Percentiles rank a stretch among this genome's conserved stretches.
Evolutionary conservation across 371 early-diverging fungal species (phyloP).

Genomic region (Rhizopus microsporus): DNA sequence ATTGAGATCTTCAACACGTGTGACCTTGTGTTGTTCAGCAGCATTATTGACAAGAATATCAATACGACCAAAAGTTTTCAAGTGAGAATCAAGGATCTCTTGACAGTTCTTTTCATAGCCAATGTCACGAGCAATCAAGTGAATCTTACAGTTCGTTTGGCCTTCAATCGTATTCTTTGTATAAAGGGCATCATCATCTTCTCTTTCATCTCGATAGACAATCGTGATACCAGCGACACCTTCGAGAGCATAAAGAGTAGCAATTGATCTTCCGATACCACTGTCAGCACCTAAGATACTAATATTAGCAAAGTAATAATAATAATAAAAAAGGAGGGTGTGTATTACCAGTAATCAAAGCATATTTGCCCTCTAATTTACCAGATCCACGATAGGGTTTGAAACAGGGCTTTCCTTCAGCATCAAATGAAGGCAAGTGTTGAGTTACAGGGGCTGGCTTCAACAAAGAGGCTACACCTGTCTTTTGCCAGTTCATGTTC

Average conservation of each 20-base stretch:
- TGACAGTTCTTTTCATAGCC: slow-evolving; percentile 49
- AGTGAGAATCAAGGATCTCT: slow-evolving; percentile 44
- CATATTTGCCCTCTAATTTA: slow-evolving; percentile 44
- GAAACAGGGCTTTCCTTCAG: slow-evolving; percentile 42
- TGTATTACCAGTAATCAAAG: slow-evolving; percentile 43
- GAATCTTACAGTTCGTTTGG: slow-evolving; percentile 42
- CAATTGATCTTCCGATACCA: slow-evolving; percentile 52
- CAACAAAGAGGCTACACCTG: slow-evolving; percentile 47
- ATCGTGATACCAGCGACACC: slow-evolving; percentile 52
- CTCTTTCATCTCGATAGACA: slow-evolving; percentile 52
- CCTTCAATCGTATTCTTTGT: slow-evolving; percentile 49
- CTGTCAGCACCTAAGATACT: slow-evolving; percentile 41
- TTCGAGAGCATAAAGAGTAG: slow-evolving; percentile 50
- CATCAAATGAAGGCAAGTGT: slow-evolving; percentile 46
- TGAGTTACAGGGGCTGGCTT: slow-evolving; percentile 53
- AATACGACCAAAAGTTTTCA: slow-evolving; percentile 50
- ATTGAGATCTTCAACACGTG: slow-evolving; percentile 39
- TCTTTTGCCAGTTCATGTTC: slow-evolving; percentile 42
- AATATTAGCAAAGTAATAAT: background rate
- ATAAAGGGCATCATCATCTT: slow-evolving; percentile 51
- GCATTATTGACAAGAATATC: slow-evolving; percentile 69
- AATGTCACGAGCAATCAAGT: slow-evolving; percentile 51
- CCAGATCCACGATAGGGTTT: slow-evolving; percentile 45
- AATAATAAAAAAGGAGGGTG: background rate
- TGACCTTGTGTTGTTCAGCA: slow-evolving; percentile 56